These are phyloP conservation scores for Claviceps sorghi DNA, from an alignment of 2,329 filamentous ascomycete genomes.

Conservation along the genomic window DNA sequence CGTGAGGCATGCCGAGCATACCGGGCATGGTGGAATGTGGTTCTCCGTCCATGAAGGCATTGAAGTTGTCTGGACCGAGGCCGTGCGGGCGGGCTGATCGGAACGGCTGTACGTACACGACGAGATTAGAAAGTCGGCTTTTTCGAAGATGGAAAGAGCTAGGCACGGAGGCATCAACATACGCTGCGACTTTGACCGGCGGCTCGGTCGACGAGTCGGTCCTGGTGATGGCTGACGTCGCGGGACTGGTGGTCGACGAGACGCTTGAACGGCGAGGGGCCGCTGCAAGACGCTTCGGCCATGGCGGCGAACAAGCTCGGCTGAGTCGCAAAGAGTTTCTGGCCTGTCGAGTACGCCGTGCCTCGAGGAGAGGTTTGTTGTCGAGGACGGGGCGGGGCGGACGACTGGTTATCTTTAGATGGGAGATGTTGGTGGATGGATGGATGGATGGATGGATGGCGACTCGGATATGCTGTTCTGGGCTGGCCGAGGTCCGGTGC, in stretches of 20 bases:
- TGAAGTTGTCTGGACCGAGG: slow-evolving; percentile 19
- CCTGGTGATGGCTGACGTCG: slow-evolving; percentile 27
- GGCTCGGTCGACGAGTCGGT: slow-evolving; percentile 21
- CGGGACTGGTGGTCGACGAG: slow-evolving; percentile 27
- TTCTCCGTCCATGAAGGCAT: slow-evolving; percentile 20
- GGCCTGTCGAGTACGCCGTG: background rate
- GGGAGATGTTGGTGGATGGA: background rate
- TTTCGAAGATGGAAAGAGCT: no score
- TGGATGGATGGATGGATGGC: background rate
- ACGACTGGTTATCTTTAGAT: background rate
- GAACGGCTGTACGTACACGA: slow-evolving; percentile 15
- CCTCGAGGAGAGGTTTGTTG: background rate
- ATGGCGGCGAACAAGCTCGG: slow-evolving; percentile 12
- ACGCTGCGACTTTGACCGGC: slow-evolving; percentile 17
- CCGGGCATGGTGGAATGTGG: slow-evolving; percentile 13
- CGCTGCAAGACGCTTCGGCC: slow-evolving; percentile 28
- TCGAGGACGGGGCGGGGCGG: background rate
- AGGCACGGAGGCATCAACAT: slow-evolving; percentile 8
- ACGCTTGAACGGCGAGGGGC: slow-evolving; percentile 27
- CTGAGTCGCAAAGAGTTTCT: background rate
- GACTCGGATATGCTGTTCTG: background rate
- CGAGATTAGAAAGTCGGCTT: background rate
- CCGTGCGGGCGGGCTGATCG: slow-evolving; percentile 17
- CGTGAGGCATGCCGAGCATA: slow-evolving; percentile 14
- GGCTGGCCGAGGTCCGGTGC: background rate